Evolutionary conservation across 352 stramenopile species (phyloP), one percentile per base, ranked within the genome.

Genomic region (Globisporangium heterothallicum): DNA sequence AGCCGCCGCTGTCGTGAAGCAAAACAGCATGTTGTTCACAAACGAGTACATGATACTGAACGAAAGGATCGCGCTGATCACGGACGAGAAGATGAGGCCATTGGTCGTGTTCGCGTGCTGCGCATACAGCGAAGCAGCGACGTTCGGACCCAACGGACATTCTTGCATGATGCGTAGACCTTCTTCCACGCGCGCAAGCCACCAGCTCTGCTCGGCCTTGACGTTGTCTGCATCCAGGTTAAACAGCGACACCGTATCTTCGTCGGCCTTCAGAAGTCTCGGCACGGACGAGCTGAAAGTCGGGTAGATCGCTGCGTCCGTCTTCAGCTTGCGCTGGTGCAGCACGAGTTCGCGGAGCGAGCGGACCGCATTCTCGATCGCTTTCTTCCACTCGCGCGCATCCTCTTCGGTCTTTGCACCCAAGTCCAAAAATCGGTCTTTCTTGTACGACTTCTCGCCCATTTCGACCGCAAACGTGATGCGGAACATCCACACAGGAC

Each of bases 31-130:
- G 45, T 92, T 91, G 63, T 66, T 66, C 21, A 86, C 66, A 55
- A 89, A 90, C 46, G 84, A 94, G 56, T 88, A 91, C 74, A 89
- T 88, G 68, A 84, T 88, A 57, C 79, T 92, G 57, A 94, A 94
- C 49, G 78, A 79, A 14, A 94, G 63, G 22, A 85, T 63, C 1
- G 84, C 81, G 35, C 77, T 80, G 36, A 88, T 52, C 10, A 72
- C 25, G 6, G 79, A 84, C 42, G 75, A 74, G 8, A 87, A 64
- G n/a, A 92, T 60, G 29, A 94, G 63, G 1, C 74, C 79, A 41
- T 94, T 94, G 7, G 74, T 83, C 19, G 82, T 87, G 4, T 72
- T 70, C 10, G 84, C 84, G 27, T 90, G 81, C 61, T 94, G 84
- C n/a, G 75, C 78, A 45, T 77, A 90, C 42, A 94, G 46, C 42